Percentiles rank a stretch among this genome's conserved stretches.
phyloP scores from a whole-genome alignment of 192 early-diverging fungal species.

The Umbelopsis sp. region DNA sequence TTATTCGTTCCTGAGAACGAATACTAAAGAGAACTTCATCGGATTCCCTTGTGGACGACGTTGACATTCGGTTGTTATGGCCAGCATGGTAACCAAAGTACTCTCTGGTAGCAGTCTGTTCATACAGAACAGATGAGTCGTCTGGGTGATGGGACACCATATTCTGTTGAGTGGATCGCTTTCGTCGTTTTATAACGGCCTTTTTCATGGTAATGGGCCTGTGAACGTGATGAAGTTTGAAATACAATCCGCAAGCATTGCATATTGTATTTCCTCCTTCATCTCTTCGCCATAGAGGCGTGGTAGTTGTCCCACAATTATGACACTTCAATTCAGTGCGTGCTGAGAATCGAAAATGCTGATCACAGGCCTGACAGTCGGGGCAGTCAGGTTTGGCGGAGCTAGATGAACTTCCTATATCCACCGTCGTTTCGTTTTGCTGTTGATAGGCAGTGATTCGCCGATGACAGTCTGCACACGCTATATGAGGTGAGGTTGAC shows the following conservation, averaged over 20 bases:
- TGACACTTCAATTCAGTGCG: conserved; percentile 51
- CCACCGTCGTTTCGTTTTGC: not conserved
- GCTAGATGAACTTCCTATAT: not conserved
- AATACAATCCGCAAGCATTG: conserved; percentile 94
- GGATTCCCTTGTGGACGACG: not conserved
- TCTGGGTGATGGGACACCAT: not conserved
- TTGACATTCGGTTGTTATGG: conserved; percentile 6
- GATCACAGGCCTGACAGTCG: conserved; percentile 73
- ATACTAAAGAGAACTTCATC: not conserved
- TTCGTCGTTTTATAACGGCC: conserved; percentile 66
- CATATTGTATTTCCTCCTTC: conserved; percentile 70
- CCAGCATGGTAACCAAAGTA: conserved; percentile 17
- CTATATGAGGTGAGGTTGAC: not conserved
- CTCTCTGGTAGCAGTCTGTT: not conserved
- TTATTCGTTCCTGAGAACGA: not conserved
- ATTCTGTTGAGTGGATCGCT: conserved; percentile 35
- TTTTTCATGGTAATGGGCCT: conserved; percentile 76
- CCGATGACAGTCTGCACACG: not conserved
- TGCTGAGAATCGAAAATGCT: conserved; percentile 54
- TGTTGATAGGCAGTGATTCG: not conserved
- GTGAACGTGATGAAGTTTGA: conserved; percentile 73
- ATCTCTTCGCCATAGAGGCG: conserved; percentile 80
- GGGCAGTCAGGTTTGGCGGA: conserved; percentile 41
- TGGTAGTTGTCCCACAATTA: conserved; percentile 69
- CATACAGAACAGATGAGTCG: not conserved